Conservation (phyloP, 768 basidiomycete genomes). For the Serendipita indica region DNA sequence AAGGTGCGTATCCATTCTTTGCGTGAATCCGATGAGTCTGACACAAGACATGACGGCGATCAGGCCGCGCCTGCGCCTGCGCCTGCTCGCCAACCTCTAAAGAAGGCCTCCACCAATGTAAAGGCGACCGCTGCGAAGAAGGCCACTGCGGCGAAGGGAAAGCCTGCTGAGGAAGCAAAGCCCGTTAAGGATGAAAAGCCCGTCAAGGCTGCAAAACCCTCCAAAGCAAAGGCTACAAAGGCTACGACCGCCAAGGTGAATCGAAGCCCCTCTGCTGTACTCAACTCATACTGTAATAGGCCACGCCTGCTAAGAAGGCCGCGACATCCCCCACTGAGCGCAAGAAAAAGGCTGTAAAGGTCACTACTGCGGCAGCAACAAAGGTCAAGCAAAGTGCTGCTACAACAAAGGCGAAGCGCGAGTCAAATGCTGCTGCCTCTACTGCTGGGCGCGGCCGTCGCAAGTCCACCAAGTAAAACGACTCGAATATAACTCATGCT, state of each 20-base stretch:
- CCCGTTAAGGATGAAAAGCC: neutral
- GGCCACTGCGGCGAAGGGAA: slow-evolving; percentile 17
- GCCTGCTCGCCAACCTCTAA: neutral
- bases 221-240: slow-evolving; percentile 50
- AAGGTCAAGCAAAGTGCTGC: slow-evolving; percentile 20
- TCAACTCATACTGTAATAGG: slow-evolving; percentile 19
- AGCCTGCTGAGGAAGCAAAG: slow-evolving; percentile 3
- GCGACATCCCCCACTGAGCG: slow-evolving; percentile 18
- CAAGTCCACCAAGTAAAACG: slow-evolving; percentile 2
- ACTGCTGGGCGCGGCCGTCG: neutral
- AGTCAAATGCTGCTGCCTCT: slow-evolving; percentile 13
- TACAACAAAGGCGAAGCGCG: slow-evolving; percentile 18
- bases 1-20: neutral
- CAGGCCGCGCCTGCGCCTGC: neutral
- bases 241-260: slow-evolving; percentile 21
- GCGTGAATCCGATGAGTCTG: too few relatives aligned
- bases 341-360: slow-evolving; percentile 19
- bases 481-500: too few relatives aligned
- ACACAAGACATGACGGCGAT: neutral
- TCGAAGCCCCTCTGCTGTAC: neutral
- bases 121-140: slow-evolving; percentile 22
- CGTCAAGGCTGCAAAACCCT: slow-evolving; percentile 29
- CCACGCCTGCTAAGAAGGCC: slow-evolving; percentile 24
- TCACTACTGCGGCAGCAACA: slow-evolving; percentile 12
- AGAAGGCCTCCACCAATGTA: slow-evolving; percentile 13